Conservation (phyloP, 2,329 filamentous ascomycete species). For the Fusarium incarnatum region DNA sequence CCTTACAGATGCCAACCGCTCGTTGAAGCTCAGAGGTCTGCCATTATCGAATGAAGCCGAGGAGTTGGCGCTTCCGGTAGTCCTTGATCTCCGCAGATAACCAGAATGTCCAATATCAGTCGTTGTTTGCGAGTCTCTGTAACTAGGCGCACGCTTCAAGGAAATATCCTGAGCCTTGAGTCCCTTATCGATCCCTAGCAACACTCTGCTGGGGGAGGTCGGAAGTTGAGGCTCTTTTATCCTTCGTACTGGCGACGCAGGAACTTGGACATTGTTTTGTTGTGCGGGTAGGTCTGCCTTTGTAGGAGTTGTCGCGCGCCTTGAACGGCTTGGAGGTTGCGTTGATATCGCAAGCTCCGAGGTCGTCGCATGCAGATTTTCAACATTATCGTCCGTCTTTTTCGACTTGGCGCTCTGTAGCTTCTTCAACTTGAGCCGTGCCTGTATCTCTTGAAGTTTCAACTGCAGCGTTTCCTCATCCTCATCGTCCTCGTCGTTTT, state of each 20-base stretch:
- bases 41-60: conserved; percentile 46
- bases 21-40: conserved; percentile 77
- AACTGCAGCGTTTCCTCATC: conserved; percentile 92
- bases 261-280: conserved; percentile 73
- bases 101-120: conserved; percentile 43
- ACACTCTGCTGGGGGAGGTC: conserved; percentile 81
- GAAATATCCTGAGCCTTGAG: conserved; percentile 84
- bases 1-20: conserved; percentile 81
- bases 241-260: conserved; percentile 77
- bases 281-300: conserved; percentile 39
- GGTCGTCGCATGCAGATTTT: conserved; percentile 30
- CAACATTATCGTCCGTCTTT: conserved; percentile 37
- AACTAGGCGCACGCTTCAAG: conserved; percentile 75
- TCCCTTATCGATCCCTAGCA: conserved; percentile 91
- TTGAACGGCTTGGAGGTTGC: conserved; percentile 33
- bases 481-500: conserved; percentile 72
- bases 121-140: conserved; percentile 48
- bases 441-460: conserved; percentile 88
- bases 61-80: conserved; percentile 48
- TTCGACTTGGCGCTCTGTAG: conserved; percentile 69
- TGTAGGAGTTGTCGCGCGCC: conserved; percentile 47
- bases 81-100: conserved; percentile 60
- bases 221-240: conserved; percentile 63
- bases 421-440: conserved; percentile 86
- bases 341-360: conserved; percentile 43